Conservation (phyloP, 257 asterid genomes). For the Solanum appendiculatum region DNA sequence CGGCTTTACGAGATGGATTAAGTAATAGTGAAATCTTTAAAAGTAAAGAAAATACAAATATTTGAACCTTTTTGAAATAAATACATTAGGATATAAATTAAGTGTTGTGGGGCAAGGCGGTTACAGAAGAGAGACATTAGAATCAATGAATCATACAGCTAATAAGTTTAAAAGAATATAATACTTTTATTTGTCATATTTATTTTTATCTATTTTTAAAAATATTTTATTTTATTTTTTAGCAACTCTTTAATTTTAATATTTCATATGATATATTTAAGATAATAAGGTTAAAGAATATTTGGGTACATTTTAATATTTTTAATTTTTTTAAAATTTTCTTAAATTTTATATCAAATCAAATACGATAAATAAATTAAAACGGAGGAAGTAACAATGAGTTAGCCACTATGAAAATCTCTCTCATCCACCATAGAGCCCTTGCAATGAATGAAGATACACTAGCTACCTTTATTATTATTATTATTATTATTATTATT, state of each 20-base stretch:
- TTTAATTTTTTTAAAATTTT: too few relatives aligned
- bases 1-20: too few relatives aligned
- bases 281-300: background rate
- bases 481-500: too few relatives aligned
- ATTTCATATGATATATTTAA: background rate
- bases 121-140: background rate
- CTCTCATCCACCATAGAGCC: background rate
- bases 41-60: too few relatives aligned
- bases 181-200: background rate
- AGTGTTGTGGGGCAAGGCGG: background rate
- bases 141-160: background rate
- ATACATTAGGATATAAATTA: background rate
- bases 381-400: background rate
- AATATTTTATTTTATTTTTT: too few relatives aligned
- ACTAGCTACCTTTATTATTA: background rate
- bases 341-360: background rate
- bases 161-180: background rate
- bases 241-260: background rate
- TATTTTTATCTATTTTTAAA: background rate
- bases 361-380: background rate
- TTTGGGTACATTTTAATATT: background rate
- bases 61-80: background rate
- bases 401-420: background rate
- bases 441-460: background rate
- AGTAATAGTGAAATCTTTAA: too few relatives aligned